Evolutionary conservation across 768 basidiomycete genomes (phyloP), one percentile per base, ranked within the genome.

Genomic region (Termitomyces sp.): DNA sequence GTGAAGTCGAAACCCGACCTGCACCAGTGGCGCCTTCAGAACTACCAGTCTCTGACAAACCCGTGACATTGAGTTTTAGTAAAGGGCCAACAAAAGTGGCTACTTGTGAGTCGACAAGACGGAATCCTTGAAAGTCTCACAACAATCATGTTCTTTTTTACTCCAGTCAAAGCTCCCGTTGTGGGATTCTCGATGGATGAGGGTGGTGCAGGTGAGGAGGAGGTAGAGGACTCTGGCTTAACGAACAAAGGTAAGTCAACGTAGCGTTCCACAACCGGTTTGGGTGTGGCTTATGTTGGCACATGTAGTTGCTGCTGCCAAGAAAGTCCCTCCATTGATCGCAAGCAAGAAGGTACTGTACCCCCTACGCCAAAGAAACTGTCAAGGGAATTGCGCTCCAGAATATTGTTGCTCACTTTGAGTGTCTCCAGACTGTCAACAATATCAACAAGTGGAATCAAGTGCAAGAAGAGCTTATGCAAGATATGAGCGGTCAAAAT

Each of bases 371-470:
- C 14, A 51, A 55, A 58, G 47, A 44, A 28, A 57, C 48, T 18
- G 14, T 56, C 50, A 50, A 55, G 48, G 38, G 35, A 43, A 49
- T 50, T 43, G 16, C 50, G 49, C 23, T 36, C 32, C 49, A 33
- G 50, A 50, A 53, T 46, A 18, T 41, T 61, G 41, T 56, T 58
- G 50, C 65, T 58, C 36, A 44, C 56, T 33, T 44, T 56, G 50
- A 57, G 50, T 48, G 1, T 58, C 46, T 69, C 20, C 69, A 97
- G 93, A 91, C 87, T 48, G 90, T 83, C 51, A 90, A 83, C 71
- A 94, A 95, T 67, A 98, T 99, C 69, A 87, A 82, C 67, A 98
- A 98, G 70, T 99, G 96, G 97, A 98, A 95, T 70, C 89, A 88
- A 75, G 92, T 95, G 10, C 93, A 96, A 73, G 89, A 88, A 73